These are phyloP conservation scores for Saccharomyces hybrid DNA, from an alignment of 1,139 yeast genomes.

Conservation along the genomic window DNA sequence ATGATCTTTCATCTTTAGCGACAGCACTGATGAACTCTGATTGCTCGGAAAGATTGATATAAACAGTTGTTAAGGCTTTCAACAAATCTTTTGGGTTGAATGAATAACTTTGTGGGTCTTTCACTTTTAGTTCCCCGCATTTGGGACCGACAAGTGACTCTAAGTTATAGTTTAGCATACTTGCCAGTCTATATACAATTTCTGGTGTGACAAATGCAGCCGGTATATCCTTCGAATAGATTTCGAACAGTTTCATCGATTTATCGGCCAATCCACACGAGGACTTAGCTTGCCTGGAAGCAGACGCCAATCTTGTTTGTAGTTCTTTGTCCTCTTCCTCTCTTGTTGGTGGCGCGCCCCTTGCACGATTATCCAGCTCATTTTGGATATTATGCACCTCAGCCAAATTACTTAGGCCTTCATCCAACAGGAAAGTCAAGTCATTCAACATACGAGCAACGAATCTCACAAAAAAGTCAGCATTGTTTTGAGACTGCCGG, in stretches of 20 bases:
- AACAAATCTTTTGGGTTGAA: constrained; percentile 76
- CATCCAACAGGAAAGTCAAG: constrained; percentile 85
- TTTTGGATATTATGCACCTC: constrained; percentile 69
- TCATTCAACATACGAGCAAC: constrained; percentile 94
- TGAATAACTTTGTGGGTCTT: constrained; percentile 72
- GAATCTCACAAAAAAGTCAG: constrained; percentile 81
- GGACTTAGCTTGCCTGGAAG: constrained; percentile 75
- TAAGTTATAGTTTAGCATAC: constrained; percentile 89
- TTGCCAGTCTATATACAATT: constrained; percentile 87
- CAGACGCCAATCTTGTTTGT: constrained; percentile 44
- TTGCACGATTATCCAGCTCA: constrained; percentile 39
- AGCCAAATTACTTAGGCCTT: constrained; percentile 71
- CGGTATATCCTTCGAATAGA: constrained; percentile 84
- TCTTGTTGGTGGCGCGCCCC: constrained; percentile 39
- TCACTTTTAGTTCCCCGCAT: constrained; percentile 80
- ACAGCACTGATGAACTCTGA: constrained; percentile 68
- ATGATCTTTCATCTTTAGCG: constrained; percentile 87
- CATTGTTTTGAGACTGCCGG: constrained; percentile 55
- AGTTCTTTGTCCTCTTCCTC: constrained; percentile 57
- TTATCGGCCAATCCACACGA: constrained; percentile 79
- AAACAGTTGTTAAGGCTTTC: constrained; percentile 64
- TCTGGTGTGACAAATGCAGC: constrained; percentile 80
- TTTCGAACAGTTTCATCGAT: constrained; percentile 67
- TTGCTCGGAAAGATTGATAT: constrained; percentile 60
- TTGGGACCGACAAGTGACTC: constrained; percentile 91